A percentile compares a stretch with the other conserved stretches of the same genome.
These are phyloP conservation scores for Aspergillus asperescens DNA, from an alignment of 495 filamentous ascomycete species.

Conservation along the genomic window DNA sequence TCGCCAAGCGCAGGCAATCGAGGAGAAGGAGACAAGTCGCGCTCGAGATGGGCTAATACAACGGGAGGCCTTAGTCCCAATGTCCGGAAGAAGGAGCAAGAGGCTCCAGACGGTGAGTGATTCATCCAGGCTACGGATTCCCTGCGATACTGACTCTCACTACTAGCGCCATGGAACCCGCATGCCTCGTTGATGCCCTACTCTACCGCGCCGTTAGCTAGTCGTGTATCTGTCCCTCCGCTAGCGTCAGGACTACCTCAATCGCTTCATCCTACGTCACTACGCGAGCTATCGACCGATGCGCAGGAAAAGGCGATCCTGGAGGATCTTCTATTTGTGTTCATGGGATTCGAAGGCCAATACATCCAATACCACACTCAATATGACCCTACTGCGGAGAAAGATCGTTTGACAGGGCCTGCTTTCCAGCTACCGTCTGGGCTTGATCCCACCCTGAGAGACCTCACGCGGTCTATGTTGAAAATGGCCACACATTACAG, in stretches of 20 bases:
- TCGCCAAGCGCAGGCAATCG: constrained; percentile 39
- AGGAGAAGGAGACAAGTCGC: constrained; percentile 41
- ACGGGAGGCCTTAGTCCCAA: constrained; percentile 41
- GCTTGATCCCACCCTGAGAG: constrained; percentile 83
- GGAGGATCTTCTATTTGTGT: constrained; percentile 87
- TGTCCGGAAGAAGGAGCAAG: constrained; percentile 35
- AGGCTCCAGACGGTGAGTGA: constrained; percentile 32
- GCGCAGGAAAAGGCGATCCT: constrained; percentile 80
- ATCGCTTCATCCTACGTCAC: constrained; percentile 62
- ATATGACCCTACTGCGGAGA: constrained; percentile 79
- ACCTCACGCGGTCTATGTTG: constrained; percentile 80
- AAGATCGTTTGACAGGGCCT: constrained; percentile 78
- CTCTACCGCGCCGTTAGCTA: constrained; percentile 82
- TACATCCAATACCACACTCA: constrained; percentile 80
- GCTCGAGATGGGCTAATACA: constrained; percentile 32
- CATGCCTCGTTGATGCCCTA: constrained; percentile 75
- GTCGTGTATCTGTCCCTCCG: constrained; percentile 79
- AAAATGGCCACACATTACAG: constrained; percentile 94
- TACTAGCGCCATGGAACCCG: constrained; percentile 68
- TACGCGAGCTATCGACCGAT: constrained; percentile 68
- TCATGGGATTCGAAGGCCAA: constrained; percentile 98
- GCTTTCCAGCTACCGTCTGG: constrained; percentile 73
- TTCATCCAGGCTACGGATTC: not conserved
- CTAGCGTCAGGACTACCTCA: constrained; percentile 67
- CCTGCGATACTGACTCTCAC: constrained; percentile 19